Evolutionary conservation across 192 early-diverging fungal species (phyloP).

Genomic region (Chytriomyces sp.): DNA sequence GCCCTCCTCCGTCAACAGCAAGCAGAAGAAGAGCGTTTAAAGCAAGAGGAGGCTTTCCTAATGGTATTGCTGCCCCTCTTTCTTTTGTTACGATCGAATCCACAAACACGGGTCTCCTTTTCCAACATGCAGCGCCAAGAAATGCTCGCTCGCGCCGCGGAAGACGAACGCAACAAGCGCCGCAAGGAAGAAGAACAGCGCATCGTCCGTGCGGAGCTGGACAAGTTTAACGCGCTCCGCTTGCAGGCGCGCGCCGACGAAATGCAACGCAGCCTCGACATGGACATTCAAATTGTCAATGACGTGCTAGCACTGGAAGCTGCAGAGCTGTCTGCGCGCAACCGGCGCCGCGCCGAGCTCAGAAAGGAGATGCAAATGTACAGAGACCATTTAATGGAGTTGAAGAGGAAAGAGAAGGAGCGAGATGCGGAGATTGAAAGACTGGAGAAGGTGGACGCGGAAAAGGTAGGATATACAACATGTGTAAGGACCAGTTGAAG

Average conservation of each 20-base stretch:
- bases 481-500: not conserved
- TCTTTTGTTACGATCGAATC: not conserved
- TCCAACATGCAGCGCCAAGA: conserved; percentile 47
- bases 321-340: conserved; percentile 35
- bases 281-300: conserved; percentile 49
- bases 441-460: conserved; percentile 45
- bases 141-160: conserved; percentile 36
- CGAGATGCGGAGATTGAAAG: conserved; percentile 44
- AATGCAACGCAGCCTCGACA: conserved; percentile 41
- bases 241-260: conserved; percentile 40
- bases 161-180: conserved; percentile 46
- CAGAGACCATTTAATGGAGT: conserved; percentile 45
- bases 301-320: conserved; percentile 48
- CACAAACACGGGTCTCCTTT: not conserved
- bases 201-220: conserved; percentile 45
- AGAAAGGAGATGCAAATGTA: conserved; percentile 51
- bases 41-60: conserved; percentile 51
- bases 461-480: conserved; percentile 39
- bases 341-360: conserved; percentile 40
- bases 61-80: conserved; percentile 36
- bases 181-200: conserved; percentile 47
- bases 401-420: conserved; percentile 39
- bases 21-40: conserved; percentile 47
- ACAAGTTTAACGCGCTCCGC: conserved; percentile 52
- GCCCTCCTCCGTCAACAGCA: conserved; percentile 41